Evolutionary conservation across 371 early-diverging fungal genomes (phyloP), one percentile per base, ranked within the genome.

Genomic region (Agmasoma carcini): DNA sequence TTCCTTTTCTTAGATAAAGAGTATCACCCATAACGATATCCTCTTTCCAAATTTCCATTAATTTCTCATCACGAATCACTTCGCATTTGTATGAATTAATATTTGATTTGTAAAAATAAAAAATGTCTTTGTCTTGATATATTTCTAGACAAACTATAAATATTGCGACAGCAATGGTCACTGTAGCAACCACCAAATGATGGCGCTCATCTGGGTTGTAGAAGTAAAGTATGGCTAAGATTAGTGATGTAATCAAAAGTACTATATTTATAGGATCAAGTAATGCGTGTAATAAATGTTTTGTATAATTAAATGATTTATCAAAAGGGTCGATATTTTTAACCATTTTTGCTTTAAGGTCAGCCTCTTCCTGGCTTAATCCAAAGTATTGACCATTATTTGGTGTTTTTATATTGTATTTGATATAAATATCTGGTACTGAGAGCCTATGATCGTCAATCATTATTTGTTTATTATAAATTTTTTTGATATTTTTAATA

Each of bases 21-120:
- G 91, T 69, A 66, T 91, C 92, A 30, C 91, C 91, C 0, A 75
- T 65, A 6, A 87, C 89, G 0, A 91, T 74, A 3, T 81, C 79
- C 1, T 55, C 48, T 17, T 31, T 47, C 9, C 22, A 11, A 14
- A 19, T 20, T 11, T 5, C 25, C 11, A 17, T 5, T 5, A 26
- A 5, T 7, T 11, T 6, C 9, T 36, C 48, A 6, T 15, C 48
- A 4, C 22, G 19, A 9, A 17, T 9, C 11, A 43, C 27, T 11
- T 31, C 4, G 45, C 23, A 41, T 4, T 26, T 7, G 22, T 23
- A 7, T 14, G 14, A 5, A 22, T 15, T 11, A 9, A n/a, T 11
- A 14, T 17, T 51, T 30, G 4, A 6, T 12, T 36, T 11, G 15
- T n/a, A 30, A 29, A 55, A 12, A 9, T 33, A 6, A 7, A 29